Evolutionary conservation across 2,329 filamentous ascomycete genomes (phyloP), one percentile per base, ranked within the genome.

Genomic region (Neonectria coccinea): DNA sequence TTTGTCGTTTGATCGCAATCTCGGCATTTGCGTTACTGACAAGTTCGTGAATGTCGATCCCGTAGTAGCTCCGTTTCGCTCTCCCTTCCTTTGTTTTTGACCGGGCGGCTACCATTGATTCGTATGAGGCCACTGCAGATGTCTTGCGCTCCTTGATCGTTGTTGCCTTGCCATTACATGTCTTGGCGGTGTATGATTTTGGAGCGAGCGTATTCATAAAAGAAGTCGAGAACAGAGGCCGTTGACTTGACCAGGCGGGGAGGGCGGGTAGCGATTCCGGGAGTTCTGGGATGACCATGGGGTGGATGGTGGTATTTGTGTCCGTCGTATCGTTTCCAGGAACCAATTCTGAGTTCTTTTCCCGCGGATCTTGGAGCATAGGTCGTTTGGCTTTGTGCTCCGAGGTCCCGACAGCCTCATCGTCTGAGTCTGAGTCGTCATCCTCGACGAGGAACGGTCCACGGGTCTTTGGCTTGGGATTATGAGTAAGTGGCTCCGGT

Each of bases 21-120:
- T 93, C 88, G 20, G 86, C 85, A 57, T 87, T 82, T 3, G 91
- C 91, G 16, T 91, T 86, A 61, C 92, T 90, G 62, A 98, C 86
- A 42, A 99, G 82, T 59, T 89, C 84, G 77, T 97, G 94, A 36
- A 99, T 96, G 51, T 97, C 91, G 68, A 99, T 91, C 10, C 96
- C 96, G 76, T 97, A 99, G 79, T 94, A 98, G 71, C 90, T 91
- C 71, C 88, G 88, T 73, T 88, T 88, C 2, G 92, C 92, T 63
- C 89, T 85, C 2, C 91, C 90, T 61, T 90, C 86, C 67, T 88
- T 89, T 1, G 86, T 89, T 59, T 81, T 87, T 5, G 91, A 92
- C 54, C 91, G 84, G 11, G 88, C 85, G 22, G 91, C 90, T 3
- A 92, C 86, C 70, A 93, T 85, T 42, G 86, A 81, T 73, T 92